Evolutionary conservation across 2,329 filamentous ascomycete species (phyloP).

Genomic region (Sclerotinia subarctica): DNA sequence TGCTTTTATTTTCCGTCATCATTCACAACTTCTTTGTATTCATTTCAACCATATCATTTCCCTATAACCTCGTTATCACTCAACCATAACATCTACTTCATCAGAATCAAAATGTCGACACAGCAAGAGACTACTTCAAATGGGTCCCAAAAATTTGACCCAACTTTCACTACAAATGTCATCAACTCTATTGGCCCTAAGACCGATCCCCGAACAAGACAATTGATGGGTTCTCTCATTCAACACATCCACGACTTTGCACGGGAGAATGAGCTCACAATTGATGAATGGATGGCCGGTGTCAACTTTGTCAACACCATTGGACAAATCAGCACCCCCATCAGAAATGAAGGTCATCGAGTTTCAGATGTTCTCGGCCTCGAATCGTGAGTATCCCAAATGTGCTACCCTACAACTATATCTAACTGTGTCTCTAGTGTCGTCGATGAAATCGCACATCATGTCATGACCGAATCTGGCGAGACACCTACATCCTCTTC

Average conservation of each 20-base stretch:
- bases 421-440: constrained; percentile 44
- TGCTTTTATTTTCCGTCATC: background rate
- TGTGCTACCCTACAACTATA: background rate
- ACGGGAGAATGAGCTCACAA: constrained; percentile 71
- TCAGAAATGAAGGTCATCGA: constrained; percentile 71
- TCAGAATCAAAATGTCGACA: constrained; percentile 13
- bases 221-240: constrained; percentile 63
- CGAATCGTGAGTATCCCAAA: constrained; percentile 57
- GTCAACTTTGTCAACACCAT: constrained; percentile 73
- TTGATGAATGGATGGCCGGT: constrained; percentile 73
- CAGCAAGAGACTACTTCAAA: constrained; percentile 8
- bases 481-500: constrained; percentile 52
- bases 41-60: background rate
- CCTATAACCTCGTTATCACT: background rate
- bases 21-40: background rate
- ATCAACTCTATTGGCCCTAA: constrained; percentile 71
- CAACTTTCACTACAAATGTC: constrained; percentile 72
- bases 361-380: constrained; percentile 72
- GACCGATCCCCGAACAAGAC: constrained; percentile 60
- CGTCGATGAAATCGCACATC: constrained; percentile 52
- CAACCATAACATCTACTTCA: background rate
- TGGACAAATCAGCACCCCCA: constrained; percentile 62
- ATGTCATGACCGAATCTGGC: constrained; percentile 29
- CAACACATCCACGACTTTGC: constrained; percentile 75
- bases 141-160: constrained; percentile 55